These are phyloP conservation scores for Alternaria metachromatica DNA, from an alignment of 2,329 filamentous ascomycete genomes.

Conservation along the genomic window DNA sequence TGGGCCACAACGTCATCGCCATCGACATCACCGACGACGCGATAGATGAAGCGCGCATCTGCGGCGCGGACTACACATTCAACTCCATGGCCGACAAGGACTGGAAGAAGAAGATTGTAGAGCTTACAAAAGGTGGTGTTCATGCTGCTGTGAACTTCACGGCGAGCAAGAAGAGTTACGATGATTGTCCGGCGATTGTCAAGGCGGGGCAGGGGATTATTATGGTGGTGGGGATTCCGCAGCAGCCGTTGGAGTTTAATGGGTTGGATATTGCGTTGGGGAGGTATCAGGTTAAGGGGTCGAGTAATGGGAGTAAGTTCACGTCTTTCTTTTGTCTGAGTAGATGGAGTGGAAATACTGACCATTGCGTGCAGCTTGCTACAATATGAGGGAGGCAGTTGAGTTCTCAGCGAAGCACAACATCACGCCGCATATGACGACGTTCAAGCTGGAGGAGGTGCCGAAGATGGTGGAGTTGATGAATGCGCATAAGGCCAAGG, in stretches of 20 bases:
- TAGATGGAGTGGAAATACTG: constrained; percentile 36
- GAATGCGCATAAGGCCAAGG: constrained; percentile 39
- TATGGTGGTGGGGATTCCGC: constrained; percentile 46
- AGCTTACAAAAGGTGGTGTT: constrained; percentile 38
- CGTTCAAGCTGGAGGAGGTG: constrained; percentile 40
- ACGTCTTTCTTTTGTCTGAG: neutral
- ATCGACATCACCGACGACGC: constrained; percentile 39
- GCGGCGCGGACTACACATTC: constrained; percentile 42
- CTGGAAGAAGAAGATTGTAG: constrained; percentile 37
- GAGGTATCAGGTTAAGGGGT: constrained; percentile 35
- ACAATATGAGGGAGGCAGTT: constrained; percentile 44
- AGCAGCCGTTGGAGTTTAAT: constrained; percentile 40
- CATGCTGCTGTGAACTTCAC: constrained; percentile 44
- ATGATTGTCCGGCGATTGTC: constrained; percentile 41
- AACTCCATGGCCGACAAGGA: constrained; percentile 38
- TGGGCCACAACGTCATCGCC: constrained; percentile 42
- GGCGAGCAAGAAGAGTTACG: constrained; percentile 41
- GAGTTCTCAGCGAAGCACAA: constrained; percentile 44
- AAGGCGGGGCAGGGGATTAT: constrained; percentile 38
- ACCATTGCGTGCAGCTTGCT: constrained; percentile 47
- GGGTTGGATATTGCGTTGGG: constrained; percentile 42
- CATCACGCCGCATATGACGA: constrained; percentile 39
- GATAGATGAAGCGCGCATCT: constrained; percentile 38
- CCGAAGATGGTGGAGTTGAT: constrained; percentile 47
- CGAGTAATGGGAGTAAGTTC: constrained; percentile 44